phyloP scores from a whole-genome alignment of 2,329 filamentous ascomycete genomes.

The Cytospora mali region DNA sequence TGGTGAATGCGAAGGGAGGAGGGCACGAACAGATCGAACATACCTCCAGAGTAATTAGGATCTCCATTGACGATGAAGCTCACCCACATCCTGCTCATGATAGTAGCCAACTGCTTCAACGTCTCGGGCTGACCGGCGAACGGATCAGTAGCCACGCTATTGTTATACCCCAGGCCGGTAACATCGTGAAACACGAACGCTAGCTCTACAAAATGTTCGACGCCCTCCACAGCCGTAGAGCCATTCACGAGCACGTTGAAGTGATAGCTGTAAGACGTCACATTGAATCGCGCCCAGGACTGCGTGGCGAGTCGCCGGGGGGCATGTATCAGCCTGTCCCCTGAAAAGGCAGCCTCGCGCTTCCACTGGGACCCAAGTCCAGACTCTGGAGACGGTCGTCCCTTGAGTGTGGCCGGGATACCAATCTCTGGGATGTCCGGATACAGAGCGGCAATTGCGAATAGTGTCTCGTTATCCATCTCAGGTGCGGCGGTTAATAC shows the following conservation, averaged over 20 bases:
- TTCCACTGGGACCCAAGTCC: constrained; percentile 18
- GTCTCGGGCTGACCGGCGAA: constrained; percentile 46
- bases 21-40: constrained; percentile 4
- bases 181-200: constrained; percentile 57
- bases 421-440: constrained; percentile 20
- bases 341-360: constrained; percentile 4
- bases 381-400: constrained; percentile 6
- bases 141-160: constrained; percentile 39
- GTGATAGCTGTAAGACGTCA: constrained; percentile 42
- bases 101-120: constrained; percentile 44
- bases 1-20: background rate
- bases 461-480: constrained; percentile 3
- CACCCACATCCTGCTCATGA: constrained; percentile 56
- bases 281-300: constrained; percentile 38
- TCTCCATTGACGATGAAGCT: constrained; percentile 50
- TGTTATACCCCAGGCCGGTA: constrained; percentile 48
- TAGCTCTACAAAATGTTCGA: constrained; percentile 49
- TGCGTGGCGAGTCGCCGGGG: constrained; percentile 53
- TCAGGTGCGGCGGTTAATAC: background rate
- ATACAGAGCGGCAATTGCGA: constrained; percentile 10
- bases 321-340: constrained; percentile 43
- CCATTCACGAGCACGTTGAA: constrained; percentile 46
- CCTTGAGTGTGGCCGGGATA: constrained; percentile 15
- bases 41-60: constrained; percentile 42
- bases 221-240: constrained; percentile 20